These are phyloP conservation scores for Pseudogymnoascus sp. DNA, from an alignment of 2,329 filamentous ascomycete species.

Conservation along the genomic window DNA sequence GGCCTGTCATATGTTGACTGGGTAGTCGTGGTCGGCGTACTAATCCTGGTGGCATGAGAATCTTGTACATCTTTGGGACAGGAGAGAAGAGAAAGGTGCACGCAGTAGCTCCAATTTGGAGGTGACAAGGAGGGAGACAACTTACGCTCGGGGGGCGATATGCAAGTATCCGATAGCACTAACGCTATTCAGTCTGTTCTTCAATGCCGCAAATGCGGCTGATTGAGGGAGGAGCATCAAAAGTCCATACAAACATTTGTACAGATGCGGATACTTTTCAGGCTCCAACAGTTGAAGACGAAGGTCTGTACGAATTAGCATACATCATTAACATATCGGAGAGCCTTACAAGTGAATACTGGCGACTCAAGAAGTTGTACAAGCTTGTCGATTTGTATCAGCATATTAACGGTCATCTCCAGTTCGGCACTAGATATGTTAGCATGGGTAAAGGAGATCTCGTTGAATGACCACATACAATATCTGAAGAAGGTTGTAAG, in stretches of 20 bases:
- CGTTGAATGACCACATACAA: slow-evolving; percentile 53
- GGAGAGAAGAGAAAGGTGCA: slow-evolving; percentile 1
- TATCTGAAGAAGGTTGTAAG: slow-evolving; percentile 90
- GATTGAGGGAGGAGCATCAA: slow-evolving; percentile 98
- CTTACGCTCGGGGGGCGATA: slow-evolving; percentile 70
- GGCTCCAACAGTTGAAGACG: slow-evolving; percentile 91
- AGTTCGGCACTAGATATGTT: slow-evolving; percentile 66
- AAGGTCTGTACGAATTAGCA: slow-evolving; percentile 56
- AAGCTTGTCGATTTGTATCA: slow-evolving; percentile 97
- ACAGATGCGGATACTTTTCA: slow-evolving; percentile 88
- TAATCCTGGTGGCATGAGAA: slow-evolving; percentile 19
- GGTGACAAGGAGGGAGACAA: slow-evolving; percentile 25
- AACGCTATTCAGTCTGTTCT: slow-evolving; percentile 93
- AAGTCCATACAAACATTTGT: slow-evolving; percentile 95
- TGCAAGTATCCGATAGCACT: slow-evolving; percentile 95
- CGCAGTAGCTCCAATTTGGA: neutral
- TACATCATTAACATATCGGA: neutral
- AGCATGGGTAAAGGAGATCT: slow-evolving; percentile 14
- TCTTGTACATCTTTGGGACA: neutral
- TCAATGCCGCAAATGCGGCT: slow-evolving; percentile 90
- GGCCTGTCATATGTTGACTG: slow-evolving; percentile 60
- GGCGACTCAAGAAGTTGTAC: slow-evolving; percentile 95
- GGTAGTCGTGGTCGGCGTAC: slow-evolving; percentile 41
- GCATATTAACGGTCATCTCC: slow-evolving; percentile 97
- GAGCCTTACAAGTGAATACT: slow-evolving; percentile 83